Base-by-base conservation (phyloP, 2,329 filamentous ascomycete species). In the Thermoascus crustaceus region DNA sequence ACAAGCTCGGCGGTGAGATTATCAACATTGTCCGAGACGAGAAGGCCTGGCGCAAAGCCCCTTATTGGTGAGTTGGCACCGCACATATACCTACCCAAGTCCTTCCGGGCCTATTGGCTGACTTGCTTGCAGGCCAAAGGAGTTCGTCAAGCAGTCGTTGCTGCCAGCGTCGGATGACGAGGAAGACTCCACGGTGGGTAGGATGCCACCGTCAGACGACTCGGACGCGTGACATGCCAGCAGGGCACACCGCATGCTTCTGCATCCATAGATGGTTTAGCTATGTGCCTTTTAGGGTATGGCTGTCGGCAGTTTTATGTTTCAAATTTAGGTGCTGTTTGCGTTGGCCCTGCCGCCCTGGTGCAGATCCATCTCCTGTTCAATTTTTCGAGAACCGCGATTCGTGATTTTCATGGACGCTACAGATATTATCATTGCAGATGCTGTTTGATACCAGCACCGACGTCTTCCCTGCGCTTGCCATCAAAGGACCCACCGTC, bases 11-110 rank as follows among this genome's bases (percentile, higher is more conserved):
- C 34, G 91, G 89, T 9, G 85, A 94, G 60, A 95, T 98, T 50
- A 72, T 94, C 47, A 95, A 95, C 54, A 78, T 96, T 22, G 87
- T 96, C 23, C 73, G 85, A 23, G 86, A 95, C 53, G 88, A 95
- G 67, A 93, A 85, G 64, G 71, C 72, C 27, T 98, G 91, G 91
- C 77, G 87, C 53, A 94, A 94, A 64, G 79, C 83, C 66, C 52
- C 69, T 7, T 98, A 89, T 58, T 96, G 91, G 91, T 89, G 53
- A 35, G 68, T 58, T 9, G 8, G 7, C 13, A 3, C 13, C 2
- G 6, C 23, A 7, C n/a, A 13, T 10, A 30, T 22, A 2, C 23
- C 11, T 43, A 29, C 14, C 16, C 18, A 29, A 29, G 13, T 10
- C 2, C 10, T 5, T 29, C 18, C 33, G 10, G 24, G 18, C 37